These are phyloP conservation scores for Iberis amara DNA, from an alignment of 441 rosid species.

Conservation along the genomic window DNA sequence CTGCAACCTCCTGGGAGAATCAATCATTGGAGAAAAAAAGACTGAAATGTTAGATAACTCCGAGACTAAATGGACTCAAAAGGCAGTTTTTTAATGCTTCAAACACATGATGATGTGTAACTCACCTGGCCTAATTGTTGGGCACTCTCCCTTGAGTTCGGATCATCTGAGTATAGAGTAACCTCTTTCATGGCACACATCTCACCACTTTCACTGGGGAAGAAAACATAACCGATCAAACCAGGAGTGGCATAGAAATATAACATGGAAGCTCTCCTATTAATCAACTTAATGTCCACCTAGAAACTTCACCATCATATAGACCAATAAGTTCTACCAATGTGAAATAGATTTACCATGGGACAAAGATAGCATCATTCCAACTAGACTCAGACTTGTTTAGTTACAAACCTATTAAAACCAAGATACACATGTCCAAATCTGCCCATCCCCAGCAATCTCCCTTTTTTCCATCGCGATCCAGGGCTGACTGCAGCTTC, in stretches of 20 bases:
- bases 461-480: constrained; percentile 82
- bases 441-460: constrained; percentile 74
- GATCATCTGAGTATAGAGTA: constrained; percentile 72
- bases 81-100: background rate
- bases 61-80: constrained; percentile 9
- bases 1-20: constrained; percentile 57
- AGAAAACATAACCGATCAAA: constrained; percentile 20
- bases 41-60: constrained; percentile 4
- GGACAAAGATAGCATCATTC: background rate
- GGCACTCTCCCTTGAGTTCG: constrained; percentile 74
- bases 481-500: constrained; percentile 72
- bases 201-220: constrained; percentile 72
- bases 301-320: constrained; percentile 8
- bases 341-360: background rate
- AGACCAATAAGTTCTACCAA: constrained; percentile 5
- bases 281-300: background rate
- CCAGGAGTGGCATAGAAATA: constrained; percentile 19
- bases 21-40: constrained; percentile 11
- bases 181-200: constrained; percentile 98
- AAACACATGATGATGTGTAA: constrained; percentile 13
- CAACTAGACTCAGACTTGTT: constrained; percentile 8
- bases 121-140: constrained; percentile 72
- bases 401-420: constrained; percentile 63
- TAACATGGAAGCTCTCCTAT: constrained; percentile 1
- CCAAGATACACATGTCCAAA: constrained; percentile 89